Conservation (phyloP, 2,329 filamentous ascomycete species). For the Macrophomina phaseolina region DNA sequence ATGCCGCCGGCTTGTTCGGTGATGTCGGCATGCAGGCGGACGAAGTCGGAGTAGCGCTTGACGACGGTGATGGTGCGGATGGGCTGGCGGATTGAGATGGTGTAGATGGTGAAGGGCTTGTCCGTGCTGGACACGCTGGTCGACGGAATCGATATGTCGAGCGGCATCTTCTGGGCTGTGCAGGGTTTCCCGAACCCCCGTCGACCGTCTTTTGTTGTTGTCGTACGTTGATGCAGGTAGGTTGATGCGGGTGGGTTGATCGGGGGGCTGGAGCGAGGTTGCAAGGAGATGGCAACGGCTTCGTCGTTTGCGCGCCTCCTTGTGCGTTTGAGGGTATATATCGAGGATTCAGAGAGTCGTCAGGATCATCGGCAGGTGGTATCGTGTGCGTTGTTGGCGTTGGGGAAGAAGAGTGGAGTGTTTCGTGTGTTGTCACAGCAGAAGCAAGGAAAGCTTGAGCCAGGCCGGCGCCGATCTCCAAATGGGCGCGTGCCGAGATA, state of each 20-base stretch:
- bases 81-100: conserved; percentile 76
- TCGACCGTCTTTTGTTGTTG: no score
- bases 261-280: neutral
- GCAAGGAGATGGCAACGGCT: neutral
- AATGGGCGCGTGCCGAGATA: conserved; percentile 12
- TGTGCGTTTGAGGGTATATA: neutral
- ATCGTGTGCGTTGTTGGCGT: conserved; percentile 14
- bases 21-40: conserved; percentile 68
- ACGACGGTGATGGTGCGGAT: conserved; percentile 76
- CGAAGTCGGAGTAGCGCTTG: conserved; percentile 85
- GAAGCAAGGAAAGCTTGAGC: conserved; percentile 17
- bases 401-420: conserved; percentile 20
- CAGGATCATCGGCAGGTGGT: conserved; percentile 15
- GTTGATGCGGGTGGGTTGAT: neutral
- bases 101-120: conserved; percentile 78
- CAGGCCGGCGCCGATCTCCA: conserved; percentile 4
- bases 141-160: conserved; percentile 53
- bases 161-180: conserved; percentile 6
- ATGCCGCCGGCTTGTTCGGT: conserved; percentile 61
- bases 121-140: conserved; percentile 55
- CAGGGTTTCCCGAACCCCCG: neutral
- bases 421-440: conserved; percentile 24
- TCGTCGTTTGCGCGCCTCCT: neutral
- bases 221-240: neutral
- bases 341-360: conserved; percentile 8